phyloP scores from a whole-genome alignment of 2,329 filamentous ascomycete species.

The Pyrenochaeta sp. region DNA sequence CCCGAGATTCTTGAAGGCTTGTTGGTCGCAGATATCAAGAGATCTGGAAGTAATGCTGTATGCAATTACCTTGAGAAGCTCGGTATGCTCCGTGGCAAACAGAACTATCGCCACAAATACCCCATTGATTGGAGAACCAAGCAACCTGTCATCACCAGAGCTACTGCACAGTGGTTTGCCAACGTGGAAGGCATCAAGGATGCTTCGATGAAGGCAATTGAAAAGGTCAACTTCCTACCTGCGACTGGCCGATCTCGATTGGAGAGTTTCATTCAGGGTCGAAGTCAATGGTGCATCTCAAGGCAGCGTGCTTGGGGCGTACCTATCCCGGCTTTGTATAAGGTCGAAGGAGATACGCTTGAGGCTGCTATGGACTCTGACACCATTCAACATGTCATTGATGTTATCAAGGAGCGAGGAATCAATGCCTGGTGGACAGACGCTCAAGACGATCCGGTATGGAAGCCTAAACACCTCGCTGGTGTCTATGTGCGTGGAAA shows the following conservation, averaged over 20 bases:
- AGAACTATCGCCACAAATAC: conserved; percentile 87
- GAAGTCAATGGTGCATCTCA: conserved; percentile 98
- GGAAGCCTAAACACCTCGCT: conserved; percentile 73
- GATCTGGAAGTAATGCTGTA: conserved; percentile 62
- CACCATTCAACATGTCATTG: conserved; percentile 84
- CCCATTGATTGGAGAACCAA: conserved; percentile 99
- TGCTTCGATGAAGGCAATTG: conserved; percentile 72
- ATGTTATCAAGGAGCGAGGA: conserved; percentile 76
- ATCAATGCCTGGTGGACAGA: conserved; percentile 98
- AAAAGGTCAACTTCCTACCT: conserved; percentile 79
- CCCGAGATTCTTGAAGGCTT: conserved; percentile 73
- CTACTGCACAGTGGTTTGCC: conserved; percentile 97
- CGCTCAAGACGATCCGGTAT: conserved; percentile 73
- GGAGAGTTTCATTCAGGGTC: conserved; percentile 83
- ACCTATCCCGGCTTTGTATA: conserved; percentile 90
- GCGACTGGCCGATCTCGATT: conserved; percentile 75
- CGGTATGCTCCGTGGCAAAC: conserved; percentile 68
- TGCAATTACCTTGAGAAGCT: conserved; percentile 67
- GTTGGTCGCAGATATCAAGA: conserved; percentile 73
- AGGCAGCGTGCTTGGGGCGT: conserved; percentile 96
- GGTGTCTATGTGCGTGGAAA: conserved; percentile 74
- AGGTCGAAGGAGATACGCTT: conserved; percentile 64
- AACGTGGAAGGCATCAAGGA: conserved; percentile 85
- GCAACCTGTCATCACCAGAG: conserved; percentile 85
- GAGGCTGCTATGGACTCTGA: conserved; percentile 79